phyloP scores from a whole-genome alignment of 2,329 filamentous ascomycete genomes.

The Phoma sp. region DNA sequence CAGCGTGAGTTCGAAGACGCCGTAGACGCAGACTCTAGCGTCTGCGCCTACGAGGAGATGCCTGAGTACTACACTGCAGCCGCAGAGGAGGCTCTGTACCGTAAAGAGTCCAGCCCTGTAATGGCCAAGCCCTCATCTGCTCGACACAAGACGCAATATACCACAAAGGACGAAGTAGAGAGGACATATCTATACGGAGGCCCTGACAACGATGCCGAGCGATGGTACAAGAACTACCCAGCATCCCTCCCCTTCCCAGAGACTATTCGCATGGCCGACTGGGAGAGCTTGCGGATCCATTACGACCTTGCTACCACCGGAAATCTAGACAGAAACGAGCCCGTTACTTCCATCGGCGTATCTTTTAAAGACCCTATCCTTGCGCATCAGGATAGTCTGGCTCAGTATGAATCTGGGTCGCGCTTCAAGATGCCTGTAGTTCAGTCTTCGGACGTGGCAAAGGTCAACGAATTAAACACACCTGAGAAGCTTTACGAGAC shows the following conservation, averaged over 20 bases:
- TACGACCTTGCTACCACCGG: slow-evolving; percentile 30
- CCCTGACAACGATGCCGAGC: slow-evolving; percentile 28
- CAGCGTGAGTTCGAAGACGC: slow-evolving; percentile 23
- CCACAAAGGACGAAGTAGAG: neutral
- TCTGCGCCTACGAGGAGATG: slow-evolving; percentile 14
- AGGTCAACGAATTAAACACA: slow-evolving; percentile 13
- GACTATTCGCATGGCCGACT: slow-evolving; percentile 34
- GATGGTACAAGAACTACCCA: slow-evolving; percentile 29
- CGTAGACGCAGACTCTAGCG: slow-evolving; percentile 7
- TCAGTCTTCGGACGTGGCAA: neutral
- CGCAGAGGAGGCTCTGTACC: neutral
- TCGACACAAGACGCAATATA: neutral
- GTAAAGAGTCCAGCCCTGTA: neutral
- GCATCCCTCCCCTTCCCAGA: slow-evolving; percentile 37
- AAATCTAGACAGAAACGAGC: slow-evolving; percentile 13
- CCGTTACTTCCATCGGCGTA: slow-evolving; percentile 19
- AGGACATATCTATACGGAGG: slow-evolving; percentile 36
- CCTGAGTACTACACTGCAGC: slow-evolving; percentile 11
- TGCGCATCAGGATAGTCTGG: slow-evolving; percentile 14
- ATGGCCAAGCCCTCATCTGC: neutral
- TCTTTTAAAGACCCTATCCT: slow-evolving; percentile 23
- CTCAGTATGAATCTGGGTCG: slow-evolving; percentile 37
- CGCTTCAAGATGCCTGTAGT: slow-evolving; percentile 33
- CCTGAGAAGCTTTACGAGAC: neutral
- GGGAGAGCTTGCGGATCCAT: slow-evolving; percentile 39